phyloP scores from a whole-genome alignment of 176 grass and related monocot species.

The Avena sativa region DNA sequence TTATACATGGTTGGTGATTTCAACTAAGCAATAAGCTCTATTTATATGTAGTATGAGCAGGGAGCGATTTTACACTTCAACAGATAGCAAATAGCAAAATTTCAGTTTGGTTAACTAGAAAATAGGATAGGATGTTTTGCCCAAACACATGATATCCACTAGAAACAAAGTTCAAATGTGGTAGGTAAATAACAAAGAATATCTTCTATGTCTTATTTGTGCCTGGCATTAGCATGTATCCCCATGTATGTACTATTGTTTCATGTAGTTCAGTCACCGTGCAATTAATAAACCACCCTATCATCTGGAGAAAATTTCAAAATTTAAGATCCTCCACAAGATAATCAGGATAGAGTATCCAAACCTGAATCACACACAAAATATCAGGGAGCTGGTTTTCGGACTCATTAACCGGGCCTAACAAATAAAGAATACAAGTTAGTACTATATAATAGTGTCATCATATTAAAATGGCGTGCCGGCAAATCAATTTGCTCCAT shows the following conservation, averaged over 20 bases:
- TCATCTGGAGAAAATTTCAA: neutral
- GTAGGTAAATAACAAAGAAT: constrained; percentile 19
- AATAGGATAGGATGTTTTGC: constrained; percentile 17
- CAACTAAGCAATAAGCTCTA: neutral
- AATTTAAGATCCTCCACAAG: neutral
- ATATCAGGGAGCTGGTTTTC: constrained; percentile 96
- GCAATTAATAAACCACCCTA: constrained; percentile 17
- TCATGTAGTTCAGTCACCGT: neutral
- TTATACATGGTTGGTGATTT: neutral
- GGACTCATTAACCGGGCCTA: constrained; percentile 87
- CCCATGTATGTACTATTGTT: neutral
- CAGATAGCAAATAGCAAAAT: neutral
- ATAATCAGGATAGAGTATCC: constrained; percentile 25
- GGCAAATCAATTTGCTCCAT: constrained; percentile 26
- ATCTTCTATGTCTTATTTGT: neutral
- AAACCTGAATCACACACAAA: constrained; percentile 96
- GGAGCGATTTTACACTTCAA: neutral
- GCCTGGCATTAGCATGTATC: constrained; percentile 1
- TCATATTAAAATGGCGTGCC: neutral
- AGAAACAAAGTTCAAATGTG: neutral
- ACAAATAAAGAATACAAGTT: constrained; percentile 34
- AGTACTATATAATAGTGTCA: constrained; percentile 3
- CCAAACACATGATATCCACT: neutral
- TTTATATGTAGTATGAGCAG: neutral
- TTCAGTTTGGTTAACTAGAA: neutral